phyloP scores from a whole-genome alignment of 768 basidiomycete genomes.

The Nidularia pulvinata region DNA sequence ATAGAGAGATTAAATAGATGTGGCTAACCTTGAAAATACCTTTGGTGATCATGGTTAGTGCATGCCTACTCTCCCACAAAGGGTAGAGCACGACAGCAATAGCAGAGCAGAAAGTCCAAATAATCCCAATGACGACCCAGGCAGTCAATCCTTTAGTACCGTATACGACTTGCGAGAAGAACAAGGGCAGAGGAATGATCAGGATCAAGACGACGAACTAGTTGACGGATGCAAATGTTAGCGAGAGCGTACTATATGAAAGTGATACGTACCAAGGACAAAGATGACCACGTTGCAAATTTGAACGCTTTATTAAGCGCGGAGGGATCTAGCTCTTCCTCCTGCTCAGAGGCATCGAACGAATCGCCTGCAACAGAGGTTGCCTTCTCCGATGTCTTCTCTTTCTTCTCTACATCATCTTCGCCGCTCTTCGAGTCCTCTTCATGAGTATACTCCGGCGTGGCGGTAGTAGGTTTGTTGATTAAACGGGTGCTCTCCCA shows the following conservation, averaged over 20 bases:
- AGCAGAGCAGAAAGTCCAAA: slow-evolving; percentile 82
- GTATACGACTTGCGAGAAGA: slow-evolving; percentile 79
- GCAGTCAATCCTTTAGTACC: slow-evolving; percentile 62
- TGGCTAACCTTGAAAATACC: slow-evolving; percentile 67
- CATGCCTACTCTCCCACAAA: slow-evolving; percentile 78
- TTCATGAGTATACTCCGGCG: slow-evolving; percentile 9
- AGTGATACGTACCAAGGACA: slow-evolving; percentile 51
- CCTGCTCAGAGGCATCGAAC: slow-evolving; percentile 33
- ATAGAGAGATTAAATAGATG: neutral
- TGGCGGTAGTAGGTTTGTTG: slow-evolving; percentile 39
- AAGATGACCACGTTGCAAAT: slow-evolving; percentile 78
- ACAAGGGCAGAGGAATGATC: slow-evolving; percentile 83
- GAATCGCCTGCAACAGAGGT: slow-evolving; percentile 31
- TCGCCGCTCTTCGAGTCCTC: slow-evolving; percentile 15
- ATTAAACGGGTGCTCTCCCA: slow-evolving; percentile 81
- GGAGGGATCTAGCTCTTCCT: slow-evolving; percentile 63
- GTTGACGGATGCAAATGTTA: neutral
- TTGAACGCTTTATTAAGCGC: slow-evolving; percentile 72
- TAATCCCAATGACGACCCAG: slow-evolving; percentile 82
- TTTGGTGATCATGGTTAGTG: slow-evolving; percentile 52
- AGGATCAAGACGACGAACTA: slow-evolving; percentile 67
- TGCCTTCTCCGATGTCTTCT: slow-evolving; percentile 12
- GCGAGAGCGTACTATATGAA: neutral
- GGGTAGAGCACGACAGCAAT: slow-evolving; percentile 84
- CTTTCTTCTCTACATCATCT: slow-evolving; percentile 38